Evolutionary conservation across 163 green algal species (phyloP), one percentile per base, ranked within the genome.

Genomic region (Trebouxiophyceae sp.): DNA sequence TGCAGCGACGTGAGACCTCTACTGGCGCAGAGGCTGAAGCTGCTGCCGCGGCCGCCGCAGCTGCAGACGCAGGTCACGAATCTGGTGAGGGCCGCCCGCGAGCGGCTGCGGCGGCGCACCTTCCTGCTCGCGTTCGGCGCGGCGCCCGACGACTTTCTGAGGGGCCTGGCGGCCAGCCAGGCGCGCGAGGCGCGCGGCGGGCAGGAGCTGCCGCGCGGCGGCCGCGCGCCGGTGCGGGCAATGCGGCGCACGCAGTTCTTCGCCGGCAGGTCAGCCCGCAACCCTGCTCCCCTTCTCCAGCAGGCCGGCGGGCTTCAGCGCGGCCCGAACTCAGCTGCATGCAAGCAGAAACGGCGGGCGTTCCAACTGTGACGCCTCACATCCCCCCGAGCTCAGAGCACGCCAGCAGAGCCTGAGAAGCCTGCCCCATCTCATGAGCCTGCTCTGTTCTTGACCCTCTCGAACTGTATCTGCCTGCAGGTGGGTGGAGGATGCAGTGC

Each of bases 121-220:
- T 88, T 87, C 63, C 82, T 88, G 33, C 63, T 86, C 20, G 79
- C 64, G 3, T 91, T 91, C 62, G 70, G 59, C 19, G 61, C 84
- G 30, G 77, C 69, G 27, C 84, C 84, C 6, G 74, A 81, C 1
- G 83, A 86, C 23, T 89, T 89, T 70, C 77, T 90, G 54, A 82
- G 82, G 45, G 65, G 32, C 3, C 55, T 70, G 26, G 63, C 60
- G 1, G 57, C 28, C 28, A 63, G 66, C 27, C 54, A 71, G 16
- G 58, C 28, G 22, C n/a, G 27, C 1, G 46, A 67, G 39, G 39
- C 16, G 39, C 39, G 39, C n/a, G n/a, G n/a, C n/a, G n/a, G n/a
- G n/a, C n/a, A n/a, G n/a, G n/a, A n/a, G n/a, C n/a, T n/a, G 39
- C 39, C 8, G 39, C 39, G 39, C 8, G 39, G 39, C 39, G 16